Conservation (phyloP, 73 alveolate genomes). For the Uronychia binucleata region DNA sequence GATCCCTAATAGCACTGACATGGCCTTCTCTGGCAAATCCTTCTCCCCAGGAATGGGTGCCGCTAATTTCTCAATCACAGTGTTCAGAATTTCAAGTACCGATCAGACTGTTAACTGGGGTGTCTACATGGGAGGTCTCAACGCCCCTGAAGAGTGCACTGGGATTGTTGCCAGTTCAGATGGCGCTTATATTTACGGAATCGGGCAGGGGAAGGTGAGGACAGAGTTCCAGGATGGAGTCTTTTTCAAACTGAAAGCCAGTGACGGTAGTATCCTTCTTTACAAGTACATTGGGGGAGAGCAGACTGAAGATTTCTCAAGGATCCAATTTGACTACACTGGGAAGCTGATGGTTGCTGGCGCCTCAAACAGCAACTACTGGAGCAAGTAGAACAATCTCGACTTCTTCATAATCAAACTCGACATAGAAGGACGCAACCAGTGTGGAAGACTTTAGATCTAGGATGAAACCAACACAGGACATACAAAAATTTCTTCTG, state of each 20-base stretch:
- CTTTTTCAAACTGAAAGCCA: neutral
- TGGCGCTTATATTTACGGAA: neutral
- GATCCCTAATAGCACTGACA: neutral
- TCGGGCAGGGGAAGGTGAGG: neutral
- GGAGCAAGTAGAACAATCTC: neutral
- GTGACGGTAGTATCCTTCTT: neutral
- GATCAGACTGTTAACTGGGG: neutral
- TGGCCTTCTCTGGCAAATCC: neutral
- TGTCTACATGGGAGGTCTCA: neutral
- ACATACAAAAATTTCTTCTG: neutral
- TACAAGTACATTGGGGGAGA: neutral
- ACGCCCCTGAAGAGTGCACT: neutral
- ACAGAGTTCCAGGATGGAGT: neutral
- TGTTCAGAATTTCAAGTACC: neutral
- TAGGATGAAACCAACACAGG: neutral
- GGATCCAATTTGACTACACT: neutral
- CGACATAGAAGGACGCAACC: constrained; percentile 1
- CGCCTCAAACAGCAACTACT: neutral
- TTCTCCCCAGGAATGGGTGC: neutral
- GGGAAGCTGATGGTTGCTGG: neutral
- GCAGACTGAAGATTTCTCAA: neutral
- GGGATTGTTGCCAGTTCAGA: neutral
- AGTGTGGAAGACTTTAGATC: neutral
- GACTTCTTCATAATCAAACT: neutral
- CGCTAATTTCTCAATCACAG: neutral